phyloP scores from a whole-genome alignment of 2,329 filamentous ascomycete species.

The Lachnellula arida region DNA sequence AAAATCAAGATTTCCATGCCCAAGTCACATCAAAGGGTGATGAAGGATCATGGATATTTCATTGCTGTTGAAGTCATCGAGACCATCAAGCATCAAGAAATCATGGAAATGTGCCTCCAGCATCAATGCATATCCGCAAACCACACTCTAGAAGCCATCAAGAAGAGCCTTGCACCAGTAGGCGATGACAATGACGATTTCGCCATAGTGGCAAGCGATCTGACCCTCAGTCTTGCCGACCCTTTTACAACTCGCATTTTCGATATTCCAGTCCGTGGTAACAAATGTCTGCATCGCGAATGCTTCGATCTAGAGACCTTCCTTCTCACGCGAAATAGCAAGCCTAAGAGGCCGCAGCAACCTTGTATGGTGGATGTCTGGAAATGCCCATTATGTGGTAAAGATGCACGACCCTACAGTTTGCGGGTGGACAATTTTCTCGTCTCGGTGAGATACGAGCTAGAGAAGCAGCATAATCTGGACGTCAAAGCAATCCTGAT shows the following conservation, averaged over 20 bases:
- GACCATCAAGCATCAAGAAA: conserved; percentile 42
- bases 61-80: conserved; percentile 68
- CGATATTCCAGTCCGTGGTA: conserved; percentile 65
- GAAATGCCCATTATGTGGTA: conserved; percentile 79
- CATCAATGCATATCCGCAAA: conserved; percentile 39
- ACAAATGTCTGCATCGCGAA: conserved; percentile 68
- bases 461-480: conserved; percentile 46
- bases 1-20: conserved; percentile 22
- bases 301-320: conserved; percentile 89
- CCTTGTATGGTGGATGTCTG: conserved; percentile 64
- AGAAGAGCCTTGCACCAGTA: conserved; percentile 39
- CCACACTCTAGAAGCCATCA: conserved; percentile 54
- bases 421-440: conserved; percentile 75
- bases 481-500: conserved; percentile 58
- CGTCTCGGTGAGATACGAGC: conserved; percentile 50
- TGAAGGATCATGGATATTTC: conserved; percentile 44
- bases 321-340: conserved; percentile 56
- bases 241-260: conserved; percentile 64
- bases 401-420: conserved; percentile 68
- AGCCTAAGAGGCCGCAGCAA: conserved; percentile 43
- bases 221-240: conserved; percentile 61
- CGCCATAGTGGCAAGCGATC: conserved; percentile 49
- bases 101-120: conserved; percentile 39
- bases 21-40: conserved; percentile 29
- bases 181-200: conserved; percentile 57